Evolutionary conservation across 768 basidiomycete genomes (phyloP).

Genomic region (Tylopilus rubrobrunneus): DNA sequence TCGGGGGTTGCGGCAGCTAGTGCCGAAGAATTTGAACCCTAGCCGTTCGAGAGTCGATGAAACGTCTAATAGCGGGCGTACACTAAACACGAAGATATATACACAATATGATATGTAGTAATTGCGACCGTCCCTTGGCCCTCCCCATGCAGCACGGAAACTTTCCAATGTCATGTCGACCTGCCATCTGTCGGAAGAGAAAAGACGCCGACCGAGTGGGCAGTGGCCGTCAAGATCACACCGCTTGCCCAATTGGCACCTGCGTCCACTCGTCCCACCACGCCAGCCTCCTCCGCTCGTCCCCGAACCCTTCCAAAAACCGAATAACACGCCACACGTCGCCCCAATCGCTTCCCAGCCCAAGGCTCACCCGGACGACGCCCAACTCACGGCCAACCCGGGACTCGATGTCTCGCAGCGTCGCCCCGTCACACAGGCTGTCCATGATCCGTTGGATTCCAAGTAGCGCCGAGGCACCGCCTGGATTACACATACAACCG

Average conservation of each 20-base stretch:
- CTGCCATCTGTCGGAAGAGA: not conserved
- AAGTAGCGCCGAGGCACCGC: slow-evolving; percentile 70
- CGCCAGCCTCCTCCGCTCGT: slow-evolving; percentile 31
- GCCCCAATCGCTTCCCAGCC: slow-evolving; percentile 73
- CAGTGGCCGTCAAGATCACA: slow-evolving; percentile 15
- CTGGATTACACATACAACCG: slow-evolving; percentile 88
- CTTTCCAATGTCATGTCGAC: too few relatives aligned
- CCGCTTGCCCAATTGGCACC: slow-evolving; percentile 32
- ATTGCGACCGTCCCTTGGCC: too few relatives aligned
- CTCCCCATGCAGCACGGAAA: too few relatives aligned
- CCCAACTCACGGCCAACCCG: slow-evolving; percentile 65
- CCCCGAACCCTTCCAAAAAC: slow-evolving; percentile 45
- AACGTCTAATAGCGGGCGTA: not conserved
- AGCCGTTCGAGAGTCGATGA: too few relatives aligned
- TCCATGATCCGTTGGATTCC: slow-evolving; percentile 65
- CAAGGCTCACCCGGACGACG: slow-evolving; percentile 73
- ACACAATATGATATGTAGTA: too few relatives aligned
- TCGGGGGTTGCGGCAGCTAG: too few relatives aligned
- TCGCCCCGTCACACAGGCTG: slow-evolving; percentile 53
- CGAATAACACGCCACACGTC: slow-evolving; percentile 62
- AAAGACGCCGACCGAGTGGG: not conserved
- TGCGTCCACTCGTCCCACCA: slow-evolving; percentile 42
- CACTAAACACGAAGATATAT: not conserved
- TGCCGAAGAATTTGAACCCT: too few relatives aligned
- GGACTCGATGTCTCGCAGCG: slow-evolving; percentile 57